Base-by-base conservation (phyloP, 1,139 yeast species). In the Pichiaceae sp. region DNA sequence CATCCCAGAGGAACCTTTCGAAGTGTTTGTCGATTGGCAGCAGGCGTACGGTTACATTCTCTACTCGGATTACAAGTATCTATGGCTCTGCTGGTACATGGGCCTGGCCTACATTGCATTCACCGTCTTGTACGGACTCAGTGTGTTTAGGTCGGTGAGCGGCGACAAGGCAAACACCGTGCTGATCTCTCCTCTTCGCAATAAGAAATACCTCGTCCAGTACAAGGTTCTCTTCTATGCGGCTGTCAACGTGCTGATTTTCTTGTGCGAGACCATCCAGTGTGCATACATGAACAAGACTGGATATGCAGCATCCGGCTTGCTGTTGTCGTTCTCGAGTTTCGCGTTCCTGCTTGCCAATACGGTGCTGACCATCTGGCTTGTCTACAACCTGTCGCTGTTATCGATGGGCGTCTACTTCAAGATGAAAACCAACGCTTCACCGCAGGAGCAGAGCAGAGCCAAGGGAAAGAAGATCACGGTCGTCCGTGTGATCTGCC, bases 31-130 rank as follows among this genome's bases (percentile, higher is more conserved):
- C 14, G 53, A 48, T 31, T 56, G 60, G 60, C 42, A 39, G 15
- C 60, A 55, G 39, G 42, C 54, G 6, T 54, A 43, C 39, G 60
- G 60, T 23, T 36, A 41, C 28, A 41, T 56, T 26, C 32, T 51
- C n/a, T 47, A 47, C 4, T 43, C 47, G 6, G 60, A 56, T 33
- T 56, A 50, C 33, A 42, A 42, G 18, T 45, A 46, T 33, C 32
- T 56, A 32, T 49, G 49, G 30, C 31, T 49, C 17, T 43, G 48
- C 16, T 38, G 52, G 17, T 29, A 38, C 17, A 39, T 55, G 37
- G 24, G 45, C n/a, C 6, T 48, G 4, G 21, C 43, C 14, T 54
- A 56, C 37, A n/a, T 40, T 4, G 7, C 35, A 1, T 36, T 44
- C 17, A 42, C 46, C 7, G 31, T 37, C 1, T 9, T 37, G 7